Percentiles rank a stretch among this genome's conserved stretches.
Conservation (phyloP, 2,329 filamentous ascomycete genomes). For the Tolypocladium nubicola region DNA sequence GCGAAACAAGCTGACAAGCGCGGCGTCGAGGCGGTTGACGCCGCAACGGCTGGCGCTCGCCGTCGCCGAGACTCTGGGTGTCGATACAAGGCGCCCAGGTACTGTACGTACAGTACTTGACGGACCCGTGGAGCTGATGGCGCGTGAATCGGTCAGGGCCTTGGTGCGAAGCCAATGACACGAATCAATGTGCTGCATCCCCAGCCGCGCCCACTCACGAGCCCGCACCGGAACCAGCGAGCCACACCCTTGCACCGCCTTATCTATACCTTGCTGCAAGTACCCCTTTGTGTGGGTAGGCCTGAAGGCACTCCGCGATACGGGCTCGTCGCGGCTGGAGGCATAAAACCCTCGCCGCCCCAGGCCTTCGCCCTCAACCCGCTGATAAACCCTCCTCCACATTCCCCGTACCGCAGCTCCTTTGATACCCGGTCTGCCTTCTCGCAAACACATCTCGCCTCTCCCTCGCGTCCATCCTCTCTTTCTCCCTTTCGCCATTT, state of each 20-base stretch:
- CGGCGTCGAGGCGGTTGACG: not conserved
- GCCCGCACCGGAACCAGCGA: slow-evolving; percentile 4
- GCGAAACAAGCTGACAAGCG: too few relatives aligned
- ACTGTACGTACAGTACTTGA: not conserved
- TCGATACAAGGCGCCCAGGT: not conserved
- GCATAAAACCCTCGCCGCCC: slow-evolving; percentile 13
- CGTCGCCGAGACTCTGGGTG: not conserved
- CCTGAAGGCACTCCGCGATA: not conserved
- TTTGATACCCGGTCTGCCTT: slow-evolving; percentile 1
- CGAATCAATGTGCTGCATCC: not conserved
- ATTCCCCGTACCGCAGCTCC: slow-evolving; percentile 1
- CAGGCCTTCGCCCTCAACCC: not conserved
- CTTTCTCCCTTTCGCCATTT: not conserved
- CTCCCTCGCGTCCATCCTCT: not conserved
- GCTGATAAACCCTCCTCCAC: not conserved
- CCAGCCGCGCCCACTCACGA: not conserved
- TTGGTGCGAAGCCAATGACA: not conserved
- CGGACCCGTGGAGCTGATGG: not conserved
- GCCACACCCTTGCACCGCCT: slow-evolving; percentile 3
- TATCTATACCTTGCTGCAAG: slow-evolving; percentile 5
- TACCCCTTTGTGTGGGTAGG: not conserved
- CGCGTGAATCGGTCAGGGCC: not conserved
- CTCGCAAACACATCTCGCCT: not conserved
- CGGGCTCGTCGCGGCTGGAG: slow-evolving; percentile 1
- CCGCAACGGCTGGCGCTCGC: not conserved